These are phyloP conservation scores for Begonia loranthoides DNA, from an alignment of 306 rosid species.

Conservation along the genomic window DNA sequence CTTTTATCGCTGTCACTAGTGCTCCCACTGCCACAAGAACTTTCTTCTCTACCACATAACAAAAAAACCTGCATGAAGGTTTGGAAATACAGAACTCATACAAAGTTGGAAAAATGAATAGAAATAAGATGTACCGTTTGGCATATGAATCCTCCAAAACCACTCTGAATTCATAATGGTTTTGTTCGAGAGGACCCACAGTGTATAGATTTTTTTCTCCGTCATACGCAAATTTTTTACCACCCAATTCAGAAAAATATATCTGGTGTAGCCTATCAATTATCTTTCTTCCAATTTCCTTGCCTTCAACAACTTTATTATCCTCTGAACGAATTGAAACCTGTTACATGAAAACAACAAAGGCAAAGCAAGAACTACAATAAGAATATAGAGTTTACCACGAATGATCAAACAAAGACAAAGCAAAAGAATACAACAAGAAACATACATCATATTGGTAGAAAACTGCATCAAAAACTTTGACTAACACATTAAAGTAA, in stretches of 20 bases:
- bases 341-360: conserved; percentile 25
- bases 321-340: conserved; percentile 56
- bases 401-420: background rate
- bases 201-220: conserved; percentile 67
- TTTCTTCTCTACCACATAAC: conserved; percentile 24
- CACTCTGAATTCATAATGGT: conserved; percentile 43
- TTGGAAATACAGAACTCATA: conserved; percentile 4
- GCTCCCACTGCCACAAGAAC: conserved; percentile 29
- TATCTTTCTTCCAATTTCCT: conserved; percentile 59
- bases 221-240: conserved; percentile 58
- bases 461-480: conserved; percentile 50
- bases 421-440: conserved; percentile 3
- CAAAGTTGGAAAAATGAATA: conserved; percentile 6
- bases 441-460: conserved; percentile 72
- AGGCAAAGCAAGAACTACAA: conserved; percentile 3
- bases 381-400: conserved; percentile 7
- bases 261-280: conserved; percentile 55
- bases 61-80: conserved; percentile 2
- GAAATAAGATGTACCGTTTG: conserved; percentile 25
- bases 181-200: conserved; percentile 54
- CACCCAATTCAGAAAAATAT: conserved; percentile 48
- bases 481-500: conserved; percentile 48
- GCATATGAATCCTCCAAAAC: conserved; percentile 62
- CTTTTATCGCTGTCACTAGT: conserved; percentile 29
- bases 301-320: conserved; percentile 37